Percentiles rank a stretch among this genome's conserved stretches.
Evolutionary conservation across 495 filamentous ascomycete species (phyloP).

Genomic region (Hypoxylon cercidicola): DNA sequence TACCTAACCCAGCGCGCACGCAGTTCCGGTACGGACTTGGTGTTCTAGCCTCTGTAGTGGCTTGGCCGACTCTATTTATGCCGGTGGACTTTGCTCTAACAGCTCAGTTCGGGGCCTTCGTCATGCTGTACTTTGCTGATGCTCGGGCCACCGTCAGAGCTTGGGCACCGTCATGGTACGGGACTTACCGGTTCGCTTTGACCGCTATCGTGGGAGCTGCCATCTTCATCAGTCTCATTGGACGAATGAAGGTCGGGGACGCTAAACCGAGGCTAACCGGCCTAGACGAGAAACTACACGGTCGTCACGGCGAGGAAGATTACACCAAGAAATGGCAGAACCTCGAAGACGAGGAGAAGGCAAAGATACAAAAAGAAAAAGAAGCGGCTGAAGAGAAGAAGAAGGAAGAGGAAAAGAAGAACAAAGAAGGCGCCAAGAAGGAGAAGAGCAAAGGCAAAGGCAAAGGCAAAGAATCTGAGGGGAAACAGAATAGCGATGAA

Average conservation of each 20-base stretch:
- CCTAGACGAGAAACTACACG: slow-evolving; percentile 70
- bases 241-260: slow-evolving; percentile 83
- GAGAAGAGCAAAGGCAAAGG: slow-evolving; percentile 10
- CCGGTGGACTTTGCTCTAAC: slow-evolving; percentile 90
- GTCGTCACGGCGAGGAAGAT: slow-evolving; percentile 48
- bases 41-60: slow-evolving; percentile 81
- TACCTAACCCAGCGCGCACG: slow-evolving; percentile 45
- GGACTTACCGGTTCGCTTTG: slow-evolving; percentile 92
- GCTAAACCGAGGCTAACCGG: slow-evolving; percentile 52
- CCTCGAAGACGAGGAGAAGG: slow-evolving; percentile 65
- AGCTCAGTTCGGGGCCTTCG: slow-evolving; percentile 89
- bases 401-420: slow-evolving; percentile 48
- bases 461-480: slow-evolving; percentile 14
- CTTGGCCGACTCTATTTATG: slow-evolving; percentile 93
- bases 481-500: slow-evolving; percentile 10
- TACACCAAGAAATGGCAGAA: slow-evolving; percentile 73
- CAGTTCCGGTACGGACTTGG: slow-evolving; percentile 81
- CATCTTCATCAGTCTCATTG: slow-evolving; percentile 87
- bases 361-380: slow-evolving; percentile 54
- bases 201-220: slow-evolving; percentile 91
- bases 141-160: slow-evolving; percentile 76
- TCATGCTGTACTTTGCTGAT: slow-evolving; percentile 89
- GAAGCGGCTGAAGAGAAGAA: slow-evolving; percentile 52
- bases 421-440: slow-evolving; percentile 42
- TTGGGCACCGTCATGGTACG: slow-evolving; percentile 93